Evolutionary conservation across 805 yeast species (phyloP).

Genomic region (Saturnispora sanitii): DNA sequence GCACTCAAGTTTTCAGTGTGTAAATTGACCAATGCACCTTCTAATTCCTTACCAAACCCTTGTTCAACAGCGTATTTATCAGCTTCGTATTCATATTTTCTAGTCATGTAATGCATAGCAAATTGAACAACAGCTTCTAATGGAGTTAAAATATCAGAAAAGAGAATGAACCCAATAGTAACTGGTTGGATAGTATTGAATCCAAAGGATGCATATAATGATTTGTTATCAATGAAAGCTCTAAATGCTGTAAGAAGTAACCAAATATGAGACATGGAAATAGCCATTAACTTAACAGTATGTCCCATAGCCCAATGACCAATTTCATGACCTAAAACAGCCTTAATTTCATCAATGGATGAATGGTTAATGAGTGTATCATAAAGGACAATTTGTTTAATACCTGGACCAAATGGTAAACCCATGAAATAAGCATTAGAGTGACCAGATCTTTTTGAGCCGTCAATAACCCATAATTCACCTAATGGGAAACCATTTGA

Average conservation of each 20-base stretch:
- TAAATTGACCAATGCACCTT: conserved; percentile 62
- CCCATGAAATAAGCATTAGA: conserved; percentile 97
- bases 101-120: conserved; percentile 56
- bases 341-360: conserved; percentile 70
- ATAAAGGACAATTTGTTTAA: conserved; percentile 82
- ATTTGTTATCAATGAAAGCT: conserved; percentile 67
- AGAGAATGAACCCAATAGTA: conserved; percentile 71
- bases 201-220: conserved; percentile 73
- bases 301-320: conserved; percentile 97
- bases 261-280: conserved; percentile 56
- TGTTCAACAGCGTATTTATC: conserved; percentile 72
- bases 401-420: conserved; percentile 69
- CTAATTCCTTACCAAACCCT: conserved; percentile 62
- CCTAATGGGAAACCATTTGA: conserved; percentile 77
- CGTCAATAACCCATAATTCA: conserved; percentile 82
- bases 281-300: conserved; percentile 62
- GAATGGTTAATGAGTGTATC: conserved; percentile 85
- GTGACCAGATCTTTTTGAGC: conserved; percentile 93
- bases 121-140: conserved; percentile 61
- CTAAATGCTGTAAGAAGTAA: conserved; percentile 65
- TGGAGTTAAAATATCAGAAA: conserved; percentile 71
- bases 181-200: conserved; percentile 60
- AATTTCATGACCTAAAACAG: conserved; percentile 95
- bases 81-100: conserved; percentile 90
- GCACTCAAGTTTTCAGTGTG: conserved; percentile 75